phyloP scores from a whole-genome alignment of 75 land plant genomes.

The Cunninghamia lanceolata region DNA sequence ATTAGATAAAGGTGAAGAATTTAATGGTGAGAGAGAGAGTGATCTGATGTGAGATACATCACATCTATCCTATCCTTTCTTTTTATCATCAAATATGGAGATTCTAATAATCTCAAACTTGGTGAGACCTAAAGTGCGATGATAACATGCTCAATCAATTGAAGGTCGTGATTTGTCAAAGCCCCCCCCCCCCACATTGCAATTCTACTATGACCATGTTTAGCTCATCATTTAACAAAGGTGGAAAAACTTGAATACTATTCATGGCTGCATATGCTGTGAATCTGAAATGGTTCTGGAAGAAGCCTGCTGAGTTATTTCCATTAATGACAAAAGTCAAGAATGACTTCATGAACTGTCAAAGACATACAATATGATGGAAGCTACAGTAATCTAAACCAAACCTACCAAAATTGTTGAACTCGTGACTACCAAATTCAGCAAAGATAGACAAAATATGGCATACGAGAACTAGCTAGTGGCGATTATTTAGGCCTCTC shows the following conservation, averaged over 20 bases:
- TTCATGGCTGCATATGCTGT: background rate
- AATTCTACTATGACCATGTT: background rate
- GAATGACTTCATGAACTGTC: background rate
- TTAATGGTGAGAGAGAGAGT: background rate
- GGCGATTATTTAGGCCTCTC: background rate
- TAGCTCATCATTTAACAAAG: background rate
- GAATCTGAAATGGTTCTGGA: background rate
- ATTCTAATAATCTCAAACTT: background rate
- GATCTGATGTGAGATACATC: background rate
- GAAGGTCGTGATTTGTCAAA: background rate
- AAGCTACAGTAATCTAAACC: background rate
- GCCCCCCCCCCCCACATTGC: background rate
- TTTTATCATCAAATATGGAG: background rate
- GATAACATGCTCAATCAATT: background rate
- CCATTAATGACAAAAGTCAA: background rate
- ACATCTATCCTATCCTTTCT: background rate
- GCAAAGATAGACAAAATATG: background rate
- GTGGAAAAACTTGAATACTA: background rate
- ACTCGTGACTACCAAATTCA: background rate
- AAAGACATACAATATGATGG: background rate
- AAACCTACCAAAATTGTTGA: no score
- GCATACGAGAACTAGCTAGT: background rate
- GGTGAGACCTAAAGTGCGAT: background rate
- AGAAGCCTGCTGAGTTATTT: background rate
- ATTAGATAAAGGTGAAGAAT: background rate